These are phyloP conservation scores for Pichia californica DNA, from an alignment of 805 yeast genomes.

Conservation along the genomic window DNA sequence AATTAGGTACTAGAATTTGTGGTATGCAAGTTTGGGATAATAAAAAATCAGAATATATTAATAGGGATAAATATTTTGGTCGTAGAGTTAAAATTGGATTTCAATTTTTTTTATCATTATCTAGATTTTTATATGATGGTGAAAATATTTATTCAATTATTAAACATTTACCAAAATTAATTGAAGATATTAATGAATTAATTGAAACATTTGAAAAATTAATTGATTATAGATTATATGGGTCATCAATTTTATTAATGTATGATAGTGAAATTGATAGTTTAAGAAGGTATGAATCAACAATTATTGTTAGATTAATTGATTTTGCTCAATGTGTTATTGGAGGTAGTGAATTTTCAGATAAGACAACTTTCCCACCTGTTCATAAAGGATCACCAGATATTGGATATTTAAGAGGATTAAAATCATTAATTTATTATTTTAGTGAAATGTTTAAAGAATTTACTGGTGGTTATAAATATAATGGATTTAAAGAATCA, in stretches of 20 bases:
- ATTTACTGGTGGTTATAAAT: conserved; percentile 37
- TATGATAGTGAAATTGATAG: conserved; percentile 59
- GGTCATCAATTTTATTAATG: conserved; percentile 81
- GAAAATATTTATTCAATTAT: conserved; percentile 46
- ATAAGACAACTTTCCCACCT: conserved; percentile 62
- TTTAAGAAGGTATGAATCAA: conserved; percentile 12
- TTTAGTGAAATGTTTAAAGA: conserved; percentile 53
- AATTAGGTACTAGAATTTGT: conserved; percentile 86
- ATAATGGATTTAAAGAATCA: conserved; percentile 17
- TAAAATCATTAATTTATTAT: conserved; percentile 64
- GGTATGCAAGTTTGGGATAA: conserved; percentile 86
- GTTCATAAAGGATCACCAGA: conserved; percentile 58
- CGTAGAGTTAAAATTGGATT: conserved; percentile 63
- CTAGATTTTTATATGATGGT: conserved; percentile 80
- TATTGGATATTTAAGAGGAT: conserved; percentile 78
- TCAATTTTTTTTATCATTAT: conserved; percentile 69
- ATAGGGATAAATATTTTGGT: conserved; percentile 90
- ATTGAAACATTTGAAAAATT: conserved; percentile 47
- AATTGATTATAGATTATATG: conserved; percentile 81
- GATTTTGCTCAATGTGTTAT: conserved; percentile 95
- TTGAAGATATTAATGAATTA: conserved; percentile 55
- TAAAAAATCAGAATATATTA: conserved; percentile 40
- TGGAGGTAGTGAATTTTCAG: conserved; percentile 43
- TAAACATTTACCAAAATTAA: conserved; percentile 59
- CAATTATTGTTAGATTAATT: conserved; percentile 59